These are phyloP conservation scores for Cystoderma amianthinum DNA, from an alignment of 768 basidiomycete genomes.

Conservation along the genomic window DNA sequence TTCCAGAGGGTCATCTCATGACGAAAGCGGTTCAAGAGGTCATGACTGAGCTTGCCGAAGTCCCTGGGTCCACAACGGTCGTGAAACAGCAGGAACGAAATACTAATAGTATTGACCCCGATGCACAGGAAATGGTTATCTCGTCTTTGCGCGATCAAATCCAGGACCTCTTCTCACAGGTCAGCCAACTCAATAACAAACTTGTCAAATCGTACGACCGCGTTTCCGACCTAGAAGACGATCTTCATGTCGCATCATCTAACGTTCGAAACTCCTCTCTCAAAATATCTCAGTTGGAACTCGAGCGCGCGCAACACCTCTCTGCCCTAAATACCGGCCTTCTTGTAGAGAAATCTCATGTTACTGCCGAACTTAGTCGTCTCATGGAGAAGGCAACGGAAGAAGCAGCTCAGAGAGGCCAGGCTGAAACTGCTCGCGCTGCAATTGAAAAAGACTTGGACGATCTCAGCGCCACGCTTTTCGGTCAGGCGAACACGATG, in stretches of 20 bases:
- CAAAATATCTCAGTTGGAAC: constrained; percentile 73
- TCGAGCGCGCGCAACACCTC: constrained; percentile 81
- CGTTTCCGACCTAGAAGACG: constrained; percentile 89
- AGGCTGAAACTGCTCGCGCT: constrained; percentile 76
- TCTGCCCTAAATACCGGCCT: constrained; percentile 87
- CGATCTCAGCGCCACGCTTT: constrained; percentile 85
- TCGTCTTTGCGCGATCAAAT: constrained; percentile 74
- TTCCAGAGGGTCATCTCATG: no score
- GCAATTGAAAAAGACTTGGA: constrained; percentile 93
- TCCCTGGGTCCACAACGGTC: no score
- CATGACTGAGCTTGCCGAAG: no score
- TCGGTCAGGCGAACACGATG: constrained; percentile 94
- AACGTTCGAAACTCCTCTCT: constrained; percentile 53
- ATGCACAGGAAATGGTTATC: constrained; percentile 84
- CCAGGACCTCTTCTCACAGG: constrained; percentile 83
- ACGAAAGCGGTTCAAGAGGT: no score
- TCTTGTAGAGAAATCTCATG: constrained; percentile 86
- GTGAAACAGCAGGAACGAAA: constrained; percentile 3
- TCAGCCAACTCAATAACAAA: constrained; percentile 85
- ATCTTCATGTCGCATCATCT: constrained; percentile 62
- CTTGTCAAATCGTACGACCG: constrained; percentile 90
- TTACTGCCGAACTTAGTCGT: constrained; percentile 85
- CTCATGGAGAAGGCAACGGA: constrained; percentile 95
- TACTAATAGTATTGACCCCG: constrained; percentile 22
- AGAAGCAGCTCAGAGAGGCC: constrained; percentile 85